A percentile compares a stretch with the other conserved stretches of the same genome.
These are phyloP conservation scores for Brassica carinata DNA, from an alignment of 345 rosid species.

Conservation along the genomic window DNA sequence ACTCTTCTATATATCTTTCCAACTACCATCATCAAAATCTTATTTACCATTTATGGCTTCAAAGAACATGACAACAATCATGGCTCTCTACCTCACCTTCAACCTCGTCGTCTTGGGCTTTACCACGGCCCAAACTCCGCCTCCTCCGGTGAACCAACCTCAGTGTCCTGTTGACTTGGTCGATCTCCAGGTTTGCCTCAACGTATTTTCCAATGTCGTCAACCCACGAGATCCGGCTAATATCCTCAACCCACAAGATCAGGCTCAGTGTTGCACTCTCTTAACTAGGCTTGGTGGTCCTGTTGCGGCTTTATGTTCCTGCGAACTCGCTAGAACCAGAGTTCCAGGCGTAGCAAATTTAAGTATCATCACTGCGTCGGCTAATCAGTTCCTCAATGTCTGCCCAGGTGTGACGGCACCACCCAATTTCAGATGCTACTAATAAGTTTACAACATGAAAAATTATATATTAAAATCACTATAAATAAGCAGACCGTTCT, in stretches of 20 bases:
- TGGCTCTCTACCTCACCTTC: constrained; percentile 25
- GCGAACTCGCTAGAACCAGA: not conserved
- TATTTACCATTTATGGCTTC: constrained; percentile 17
- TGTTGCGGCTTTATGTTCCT: not conserved
- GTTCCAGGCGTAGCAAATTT: not conserved
- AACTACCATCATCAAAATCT: not conserved
- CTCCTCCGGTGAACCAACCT: not conserved
- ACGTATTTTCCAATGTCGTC: not conserved
- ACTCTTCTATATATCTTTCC: not conserved
- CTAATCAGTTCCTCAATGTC: not conserved
- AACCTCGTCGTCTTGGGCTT: constrained; percentile 24
- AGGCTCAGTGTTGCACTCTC: not conserved
- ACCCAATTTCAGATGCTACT: not conserved
- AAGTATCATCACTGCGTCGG: not conserved
- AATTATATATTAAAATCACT: not conserved
- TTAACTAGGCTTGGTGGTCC: not conserved
- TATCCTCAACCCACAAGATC: not conserved
- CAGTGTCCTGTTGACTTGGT: not conserved
- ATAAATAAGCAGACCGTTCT: not conserved
- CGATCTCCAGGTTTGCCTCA: not conserved
- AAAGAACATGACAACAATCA: constrained; percentile 16
- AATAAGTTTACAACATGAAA: not conserved
- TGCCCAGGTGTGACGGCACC: not conserved
- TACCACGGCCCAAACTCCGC: not conserved
- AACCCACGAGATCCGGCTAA: not conserved